A percentile compares a stretch with the other conserved stretches of the same genome.
Evolutionary conservation across 2,329 filamentous ascomycete genomes (phyloP).

Genomic region (Phaeophleospora eucalypticola): DNA sequence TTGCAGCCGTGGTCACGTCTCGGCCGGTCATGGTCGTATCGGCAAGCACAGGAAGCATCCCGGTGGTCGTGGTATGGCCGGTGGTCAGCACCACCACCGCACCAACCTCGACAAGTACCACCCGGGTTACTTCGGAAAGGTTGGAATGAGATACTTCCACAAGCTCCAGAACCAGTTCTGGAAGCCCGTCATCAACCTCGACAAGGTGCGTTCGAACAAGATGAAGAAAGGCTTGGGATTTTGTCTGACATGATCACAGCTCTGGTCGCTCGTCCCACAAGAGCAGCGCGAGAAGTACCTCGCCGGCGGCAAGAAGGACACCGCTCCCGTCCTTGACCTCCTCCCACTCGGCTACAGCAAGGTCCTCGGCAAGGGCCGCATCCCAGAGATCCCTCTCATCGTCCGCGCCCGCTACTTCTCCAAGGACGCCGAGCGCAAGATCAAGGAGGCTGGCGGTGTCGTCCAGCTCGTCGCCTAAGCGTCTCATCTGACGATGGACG

Average conservation of each 20-base stretch:
- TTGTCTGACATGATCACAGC: slow-evolving; percentile 47
- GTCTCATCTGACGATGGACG: slow-evolving; percentile 10
- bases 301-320: slow-evolving; percentile 80
- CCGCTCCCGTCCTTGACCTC: slow-evolving; percentile 95
- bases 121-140: slow-evolving; percentile 98
- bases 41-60: slow-evolving; percentile 96
- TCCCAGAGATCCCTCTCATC: slow-evolving; percentile 88
- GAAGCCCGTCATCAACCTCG: slow-evolving; percentile 98
- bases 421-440: slow-evolving; percentile 97
- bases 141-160: slow-evolving; percentile 69
- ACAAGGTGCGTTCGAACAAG: slow-evolving; percentile 64
- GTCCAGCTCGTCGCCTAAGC: slow-evolving; percentile 88
- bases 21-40: slow-evolving; percentile 95
- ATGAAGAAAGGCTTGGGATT: background rate
- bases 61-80: slow-evolving; percentile 79
- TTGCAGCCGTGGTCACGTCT: slow-evolving; percentile 88
- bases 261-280: slow-evolving; percentile 89
- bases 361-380: slow-evolving; percentile 95
- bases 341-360: slow-evolving; percentile 97
- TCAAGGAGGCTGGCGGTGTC: slow-evolving; percentile 94
- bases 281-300: slow-evolving; percentile 95
- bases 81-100: slow-evolving; percentile 98
- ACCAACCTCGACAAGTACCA: slow-evolving; percentile 94
- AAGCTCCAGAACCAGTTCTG: slow-evolving; percentile 93
- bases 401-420: slow-evolving; percentile 94